Conservation (phyloP, 306 rosid species). For the Phaseolus lunatus region DNA sequence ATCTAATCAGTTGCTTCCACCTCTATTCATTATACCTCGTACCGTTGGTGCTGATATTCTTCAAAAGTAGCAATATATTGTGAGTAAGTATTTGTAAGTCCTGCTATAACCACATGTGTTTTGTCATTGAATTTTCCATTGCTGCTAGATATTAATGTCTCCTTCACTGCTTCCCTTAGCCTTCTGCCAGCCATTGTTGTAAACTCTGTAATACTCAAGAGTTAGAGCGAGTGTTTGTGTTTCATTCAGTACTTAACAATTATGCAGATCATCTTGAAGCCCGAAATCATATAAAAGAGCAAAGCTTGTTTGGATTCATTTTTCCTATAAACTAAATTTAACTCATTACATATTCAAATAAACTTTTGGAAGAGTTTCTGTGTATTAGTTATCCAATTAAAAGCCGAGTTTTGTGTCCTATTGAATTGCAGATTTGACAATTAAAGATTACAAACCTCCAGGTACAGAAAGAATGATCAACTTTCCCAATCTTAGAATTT, state of each 20-base stretch:
- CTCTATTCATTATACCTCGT: slow-evolving; percentile 60
- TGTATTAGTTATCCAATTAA: too few relatives aligned
- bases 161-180: slow-evolving; percentile 74
- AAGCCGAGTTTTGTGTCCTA: neutral
- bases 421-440: neutral
- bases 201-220: slow-evolving; percentile 63
- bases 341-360: neutral
- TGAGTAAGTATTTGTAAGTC: slow-evolving; percentile 86
- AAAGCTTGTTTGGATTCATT: neutral
- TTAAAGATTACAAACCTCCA: slow-evolving; percentile 67
- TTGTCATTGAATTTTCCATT: slow-evolving; percentile 62
- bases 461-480: slow-evolving; percentile 88
- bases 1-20: neutral
- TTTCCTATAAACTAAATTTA: neutral
- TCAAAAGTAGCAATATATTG: slow-evolving; percentile 83
- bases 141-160: slow-evolving; percentile 62
- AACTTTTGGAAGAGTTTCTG: neutral
- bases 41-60: slow-evolving; percentile 79
- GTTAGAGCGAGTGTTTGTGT: slow-evolving; percentile 8
- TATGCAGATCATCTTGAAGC: neutral
- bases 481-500: slow-evolving; percentile 82
- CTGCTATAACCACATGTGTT: slow-evolving; percentile 74
- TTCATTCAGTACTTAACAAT: neutral
- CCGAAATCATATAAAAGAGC: neutral
- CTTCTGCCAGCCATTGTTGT: slow-evolving; percentile 92